Conservation (phyloP, 2,329 filamentous ascomycete genomes). For the Fusarium solani-melongenae region DNA sequence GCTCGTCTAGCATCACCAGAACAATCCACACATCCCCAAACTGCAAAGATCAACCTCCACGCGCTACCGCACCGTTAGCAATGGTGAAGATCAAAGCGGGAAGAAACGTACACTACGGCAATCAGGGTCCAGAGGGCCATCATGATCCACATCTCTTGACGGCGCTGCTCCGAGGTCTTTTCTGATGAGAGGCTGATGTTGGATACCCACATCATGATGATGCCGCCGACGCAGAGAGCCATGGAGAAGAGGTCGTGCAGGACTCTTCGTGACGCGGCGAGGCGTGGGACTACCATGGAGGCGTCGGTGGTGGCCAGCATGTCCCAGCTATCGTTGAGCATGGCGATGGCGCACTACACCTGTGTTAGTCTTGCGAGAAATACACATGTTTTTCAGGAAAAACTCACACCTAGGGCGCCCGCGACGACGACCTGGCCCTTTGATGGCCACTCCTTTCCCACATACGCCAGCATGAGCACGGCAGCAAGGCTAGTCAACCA, state of each 20-base stretch:
- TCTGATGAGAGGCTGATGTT: slow-evolving; percentile 36
- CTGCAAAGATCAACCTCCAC: slow-evolving; percentile 43
- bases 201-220: slow-evolving; percentile 49
- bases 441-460: slow-evolving; percentile 47
- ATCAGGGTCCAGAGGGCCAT: slow-evolving; percentile 36
- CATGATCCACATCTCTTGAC: slow-evolving; percentile 35
- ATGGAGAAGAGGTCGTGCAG: slow-evolving; percentile 49
- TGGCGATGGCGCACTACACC: slow-evolving; percentile 44
- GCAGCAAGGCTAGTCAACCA: slow-evolving; percentile 48
- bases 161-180: slow-evolving; percentile 12
- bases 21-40: slow-evolving; percentile 46
- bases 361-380: slow-evolving; percentile 14
- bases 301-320: slow-evolving; percentile 45
- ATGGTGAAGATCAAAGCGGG: neutral
- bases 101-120: slow-evolving; percentile 41
- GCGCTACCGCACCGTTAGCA: slow-evolving; percentile 25
- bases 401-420: slow-evolving; percentile 48
- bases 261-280: slow-evolving; percentile 43
- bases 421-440: slow-evolving; percentile 45
- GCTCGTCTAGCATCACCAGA: slow-evolving; percentile 39
- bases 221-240: slow-evolving; percentile 48
- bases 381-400: neutral
- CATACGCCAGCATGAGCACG: slow-evolving; percentile 47
- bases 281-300: slow-evolving; percentile 39
- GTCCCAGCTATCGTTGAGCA: slow-evolving; percentile 54